Conservation (phyloP, 2,329 filamentous ascomycete species). For the Neofusicoccum ribis region DNA sequence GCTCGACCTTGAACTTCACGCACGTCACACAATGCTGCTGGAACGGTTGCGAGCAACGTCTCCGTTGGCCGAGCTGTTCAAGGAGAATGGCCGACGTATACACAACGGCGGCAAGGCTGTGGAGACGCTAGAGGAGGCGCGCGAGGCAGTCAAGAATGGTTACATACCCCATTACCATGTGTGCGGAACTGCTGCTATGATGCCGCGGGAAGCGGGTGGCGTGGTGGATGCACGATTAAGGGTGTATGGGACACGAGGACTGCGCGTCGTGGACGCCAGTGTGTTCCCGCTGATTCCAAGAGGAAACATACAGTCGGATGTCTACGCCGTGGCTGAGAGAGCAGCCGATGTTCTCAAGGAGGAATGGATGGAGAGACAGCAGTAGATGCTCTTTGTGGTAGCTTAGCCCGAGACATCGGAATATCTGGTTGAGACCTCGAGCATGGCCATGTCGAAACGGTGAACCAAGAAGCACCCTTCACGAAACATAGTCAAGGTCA, state of each 20-base stretch:
- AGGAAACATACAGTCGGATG: slow-evolving; percentile 34
- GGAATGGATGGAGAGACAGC: background rate
- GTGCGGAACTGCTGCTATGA: slow-evolving; percentile 36
- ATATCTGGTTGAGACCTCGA: too few relatives aligned
- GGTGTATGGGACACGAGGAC: slow-evolving; percentile 30
- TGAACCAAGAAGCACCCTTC: too few relatives aligned
- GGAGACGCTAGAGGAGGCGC: background rate
- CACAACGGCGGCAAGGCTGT: background rate
- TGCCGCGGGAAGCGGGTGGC: slow-evolving; percentile 31
- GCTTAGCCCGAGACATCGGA: too few relatives aligned
- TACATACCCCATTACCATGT: slow-evolving; percentile 34
- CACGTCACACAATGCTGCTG: slow-evolving; percentile 35
- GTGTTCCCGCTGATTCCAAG: slow-evolving; percentile 35
- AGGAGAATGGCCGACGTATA: slow-evolving; percentile 28
- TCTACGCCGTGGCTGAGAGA: slow-evolving; percentile 37
- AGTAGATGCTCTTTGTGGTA: too few relatives aligned
- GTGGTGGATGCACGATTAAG: slow-evolving; percentile 31
- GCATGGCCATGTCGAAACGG: too few relatives aligned
- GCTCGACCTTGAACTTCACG: slow-evolving; percentile 42
- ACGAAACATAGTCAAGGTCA: background rate
- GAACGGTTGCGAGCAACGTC: slow-evolving; percentile 35
- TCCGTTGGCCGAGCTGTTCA: slow-evolving; percentile 36
- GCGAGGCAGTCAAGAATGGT: slow-evolving; percentile 24
- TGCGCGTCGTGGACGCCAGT: slow-evolving; percentile 34
- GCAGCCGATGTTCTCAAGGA: slow-evolving; percentile 31